phyloP scores from a whole-genome alignment of 179 eudicot genomes.

The Actinidia arguta region DNA sequence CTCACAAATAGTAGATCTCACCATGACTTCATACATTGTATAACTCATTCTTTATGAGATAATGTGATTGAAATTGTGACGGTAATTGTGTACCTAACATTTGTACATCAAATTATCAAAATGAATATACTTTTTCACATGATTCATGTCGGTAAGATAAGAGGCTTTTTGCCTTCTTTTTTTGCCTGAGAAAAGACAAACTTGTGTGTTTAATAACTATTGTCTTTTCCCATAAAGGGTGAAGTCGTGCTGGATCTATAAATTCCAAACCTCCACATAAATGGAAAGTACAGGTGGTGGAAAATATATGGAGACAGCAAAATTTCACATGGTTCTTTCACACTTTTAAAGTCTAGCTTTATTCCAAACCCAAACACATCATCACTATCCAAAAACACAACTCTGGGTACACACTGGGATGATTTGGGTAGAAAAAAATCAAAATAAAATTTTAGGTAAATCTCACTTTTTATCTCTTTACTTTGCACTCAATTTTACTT shows the following conservation, averaged over 20 bases:
- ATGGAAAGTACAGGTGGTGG: constrained; percentile 23
- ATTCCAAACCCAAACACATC: neutral
- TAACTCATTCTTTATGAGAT: too few species aligned
- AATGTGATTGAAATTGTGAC: too few species aligned
- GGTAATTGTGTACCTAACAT: too few species aligned
- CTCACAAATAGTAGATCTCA: too few species aligned
- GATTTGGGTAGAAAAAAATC: neutral
- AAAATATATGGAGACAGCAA: constrained; percentile 1
- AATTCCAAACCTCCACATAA: constrained; percentile 22
- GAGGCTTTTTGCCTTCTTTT: neutral
- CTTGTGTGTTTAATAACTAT: neutral
- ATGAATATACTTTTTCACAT: too few species aligned
- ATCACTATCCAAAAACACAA: neutral
- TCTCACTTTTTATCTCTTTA: too few species aligned
- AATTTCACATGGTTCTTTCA: constrained; percentile 22
- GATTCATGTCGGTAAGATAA: neutral
- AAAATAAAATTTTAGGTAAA: neutral
- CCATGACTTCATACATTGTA: too few species aligned
- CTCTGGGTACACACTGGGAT: neutral
- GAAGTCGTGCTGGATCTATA: constrained; percentile 3
- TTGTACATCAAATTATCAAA: too few species aligned
- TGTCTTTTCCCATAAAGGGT: constrained; percentile 4
- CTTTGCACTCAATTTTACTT: too few species aligned
- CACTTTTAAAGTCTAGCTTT: neutral
- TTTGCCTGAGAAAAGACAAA: neutral